Base-by-base conservation (phyloP, 305 asterid species). In the Ruellia speciosa region DNA sequence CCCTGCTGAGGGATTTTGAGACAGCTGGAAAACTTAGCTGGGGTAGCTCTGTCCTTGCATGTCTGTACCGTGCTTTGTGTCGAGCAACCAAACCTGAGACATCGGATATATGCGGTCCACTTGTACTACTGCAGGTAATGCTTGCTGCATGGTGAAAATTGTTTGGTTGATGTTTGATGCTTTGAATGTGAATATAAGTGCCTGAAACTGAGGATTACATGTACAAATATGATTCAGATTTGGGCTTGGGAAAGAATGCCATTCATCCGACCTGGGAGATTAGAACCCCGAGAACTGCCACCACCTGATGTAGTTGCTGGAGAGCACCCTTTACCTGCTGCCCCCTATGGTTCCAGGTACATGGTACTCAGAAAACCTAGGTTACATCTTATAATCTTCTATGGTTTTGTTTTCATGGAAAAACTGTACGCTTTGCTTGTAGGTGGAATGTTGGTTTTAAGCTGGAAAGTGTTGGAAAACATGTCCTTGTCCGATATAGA, bases 231-330 rank as follows among this genome's bases (percentile, higher is more conserved):
- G 37, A 41, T 46, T 66, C 62, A 77, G 89, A 67, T 81, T 50
- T 84, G 89, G 85, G 87, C 84, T 0, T 81, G 89, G 87, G 87
- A 84, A 78, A 79, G 94, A 67, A 65, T 76, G 63, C 77, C 84
- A 46, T 79, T 78, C 33, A 55, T 77, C 60, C 85, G 82, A 41
- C 84, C 86, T 34, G 87, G 86, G 60, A 78, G 79, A 68, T 68
- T 77, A 63, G 72, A 77, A 52, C 86, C 87, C 6, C 74, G 72
- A 40, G 71, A 59, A 61, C 76, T 76, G 55, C 73, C 68, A 46
- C 71, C 72, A 20, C 76, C 75, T 49, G 78, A 76, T 70, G 46
- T 59, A 39, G 61, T 66, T 68, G 53, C 61, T 65, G 80, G 73
- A 53, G 80, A 74, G 59, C 68, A 66, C 56, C 64, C 54, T 54